Conservation (phyloP, 371 early-diverging fungal species). For the Syncephalastrum racemosum region DNA sequence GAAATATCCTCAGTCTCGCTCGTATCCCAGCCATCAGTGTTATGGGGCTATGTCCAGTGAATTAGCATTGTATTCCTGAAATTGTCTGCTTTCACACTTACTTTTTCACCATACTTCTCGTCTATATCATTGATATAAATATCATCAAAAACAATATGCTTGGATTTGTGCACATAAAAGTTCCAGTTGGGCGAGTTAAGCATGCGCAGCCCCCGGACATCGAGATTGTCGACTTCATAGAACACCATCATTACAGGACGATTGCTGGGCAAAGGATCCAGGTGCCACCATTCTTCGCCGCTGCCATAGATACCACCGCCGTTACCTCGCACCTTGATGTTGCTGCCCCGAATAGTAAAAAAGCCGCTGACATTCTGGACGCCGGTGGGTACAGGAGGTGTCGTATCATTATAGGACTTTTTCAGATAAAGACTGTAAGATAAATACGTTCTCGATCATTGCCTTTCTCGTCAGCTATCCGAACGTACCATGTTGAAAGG, state of each 20-base stretch:
- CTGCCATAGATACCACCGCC: constrained; percentile 18
- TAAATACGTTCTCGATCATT: neutral
- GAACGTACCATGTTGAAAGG: constrained; percentile 12
- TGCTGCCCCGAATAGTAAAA: constrained; percentile 17
- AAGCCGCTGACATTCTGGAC: constrained; percentile 18
- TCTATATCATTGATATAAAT: constrained; percentile 16
- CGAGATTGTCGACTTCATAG: constrained; percentile 10
- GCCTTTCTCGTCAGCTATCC: neutral
- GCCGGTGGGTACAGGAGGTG: constrained; percentile 11
- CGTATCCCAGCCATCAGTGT: constrained; percentile 25
- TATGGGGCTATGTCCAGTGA: constrained; percentile 9
- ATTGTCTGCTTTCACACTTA: neutral
- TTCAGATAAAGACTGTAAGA: neutral
- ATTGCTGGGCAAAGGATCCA: constrained; percentile 17
- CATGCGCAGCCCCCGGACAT: constrained; percentile 9
- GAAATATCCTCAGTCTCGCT: constrained; percentile 12
- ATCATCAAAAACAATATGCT: constrained; percentile 19
- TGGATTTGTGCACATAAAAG: constrained; percentile 20
- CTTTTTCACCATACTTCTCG: constrained; percentile 6
- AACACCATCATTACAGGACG: constrained; percentile 24
- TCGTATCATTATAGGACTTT: constrained; percentile 11
- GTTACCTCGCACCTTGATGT: constrained; percentile 15
- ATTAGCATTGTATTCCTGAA: neutral
- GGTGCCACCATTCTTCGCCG: constrained; percentile 17
- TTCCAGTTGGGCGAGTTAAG: constrained; percentile 24